Base-by-base conservation (phyloP, 805 yeast species). In the Kuraishia piskuri region DNA sequence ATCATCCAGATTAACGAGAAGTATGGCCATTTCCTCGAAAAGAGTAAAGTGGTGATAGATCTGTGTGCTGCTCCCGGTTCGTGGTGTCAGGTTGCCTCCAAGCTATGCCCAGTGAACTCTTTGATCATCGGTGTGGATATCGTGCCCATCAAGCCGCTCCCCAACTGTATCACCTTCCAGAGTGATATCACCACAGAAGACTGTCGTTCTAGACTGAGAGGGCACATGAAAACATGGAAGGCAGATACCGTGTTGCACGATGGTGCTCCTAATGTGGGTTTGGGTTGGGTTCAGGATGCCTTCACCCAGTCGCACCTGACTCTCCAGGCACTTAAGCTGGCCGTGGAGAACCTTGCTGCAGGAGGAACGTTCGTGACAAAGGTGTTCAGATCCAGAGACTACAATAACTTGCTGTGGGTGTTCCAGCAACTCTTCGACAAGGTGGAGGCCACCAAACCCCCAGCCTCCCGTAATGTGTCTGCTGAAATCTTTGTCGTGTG, bases 241-340 rank as follows among this genome's bases (percentile, higher is more conserved):
- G 99, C 98, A 1, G 98, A 94, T 66, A 89, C 96, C 0, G 98
- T 94, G 20, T 74, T 94, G 65, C 99, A 94, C 71, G 99, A 94
- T 78, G 99, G 99, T 84, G 99, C 99, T 25, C 99, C 99, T 26
- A 94, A 94, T 65, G 98, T 94, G 62, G 99, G 99, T 85, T 78
- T 94, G 65, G 96, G 96, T n/a, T 94, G 99, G 99, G 94, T 88
- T 21, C 99, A 94, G 70, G 99, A 94, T 82, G 99, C 99, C 1
- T 94, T 89, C 72, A 90, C 98, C 1, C 99, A 94, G 73, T 90
- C 97, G 24, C 98, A 92, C 66, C 82, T 94, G 61, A 95, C 96
- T 26, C 75, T 94, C 60, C 96, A 91, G 73, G 96, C 98, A 31
- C 76, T 94, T 63, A 90, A 86, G 68, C 76, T 94, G 56, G 99